Evolutionary conservation across 257 asterid genomes (phyloP), one percentile per base, ranked within the genome.

Genomic region (Rehmannia glutinosa): DNA sequence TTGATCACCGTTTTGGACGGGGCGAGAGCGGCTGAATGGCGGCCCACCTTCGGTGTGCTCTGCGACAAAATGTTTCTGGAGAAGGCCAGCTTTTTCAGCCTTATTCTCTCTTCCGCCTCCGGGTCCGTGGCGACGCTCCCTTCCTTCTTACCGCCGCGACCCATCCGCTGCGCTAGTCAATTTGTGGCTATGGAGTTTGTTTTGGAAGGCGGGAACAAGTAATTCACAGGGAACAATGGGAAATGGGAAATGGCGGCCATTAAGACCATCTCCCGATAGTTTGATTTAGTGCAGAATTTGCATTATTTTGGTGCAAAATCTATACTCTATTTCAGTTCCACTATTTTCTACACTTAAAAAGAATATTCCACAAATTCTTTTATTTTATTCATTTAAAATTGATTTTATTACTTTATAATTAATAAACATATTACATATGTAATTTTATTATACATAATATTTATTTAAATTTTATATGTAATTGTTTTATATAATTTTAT

Each of bases 1-100:
- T 89, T 92, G 59, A 85, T 66, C 71, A 82, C 79, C 2, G 84
- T 78, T 63, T 85, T 87, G 56, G 95, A 87, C 25, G 98, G 96
- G 36, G 36, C 78, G 16, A 88, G 81, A 27, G 80, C 75, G 23
- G 81, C 64, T 5, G 83, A 58, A 8, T 41, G 46, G 60, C 74
- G 35, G 62, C 74, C 63, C 56, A 67, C 82, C 54, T 79, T 82
- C 20, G 77, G 70, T 41, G 75, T 81, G 12, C 55, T 69, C 17
- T 76, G 84, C 25, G 90, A 83, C 35, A 91, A 63, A 35, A 87
- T 56, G 73, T 64, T 66, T 54, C 71, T 82, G 21, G 79, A 81
- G 47, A 87, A 66, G 0, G 95, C 92, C 33, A 85, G n/a, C 42
- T 71, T 79, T 36, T 82, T 89, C 60, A 81, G 76, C 77, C 92